A percentile compares a stretch with the other conserved stretches of the same genome.
phyloP scores from a whole-genome alignment of 345 rosid genomes.

The Brassica juncea region DNA sequence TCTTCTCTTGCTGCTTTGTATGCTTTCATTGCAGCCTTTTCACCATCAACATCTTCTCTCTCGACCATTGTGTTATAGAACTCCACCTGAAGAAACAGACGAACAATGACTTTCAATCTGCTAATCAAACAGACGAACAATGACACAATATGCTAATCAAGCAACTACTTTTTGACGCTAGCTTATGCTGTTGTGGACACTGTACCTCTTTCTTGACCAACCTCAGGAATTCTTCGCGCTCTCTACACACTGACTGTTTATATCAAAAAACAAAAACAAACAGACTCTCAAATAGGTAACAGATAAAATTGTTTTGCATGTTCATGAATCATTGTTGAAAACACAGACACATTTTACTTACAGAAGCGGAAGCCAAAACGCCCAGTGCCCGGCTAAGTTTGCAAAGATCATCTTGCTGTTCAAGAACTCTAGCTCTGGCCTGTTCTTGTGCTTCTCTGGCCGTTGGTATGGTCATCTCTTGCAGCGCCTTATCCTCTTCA shows the following conservation, averaged over 20 bases:
- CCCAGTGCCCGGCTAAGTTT: slow-evolving; percentile 85
- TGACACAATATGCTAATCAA: slow-evolving; percentile 11
- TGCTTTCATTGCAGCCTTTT: slow-evolving; percentile 74
- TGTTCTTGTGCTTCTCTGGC: slow-evolving; percentile 74
- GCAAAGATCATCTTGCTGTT: slow-evolving; percentile 77
- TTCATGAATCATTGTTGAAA: slow-evolving; percentile 1
- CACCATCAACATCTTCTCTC: slow-evolving; percentile 65
- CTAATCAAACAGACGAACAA: slow-evolving; percentile 13
- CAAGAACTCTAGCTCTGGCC: slow-evolving; percentile 70
- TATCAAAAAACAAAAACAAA: slow-evolving; percentile 29
- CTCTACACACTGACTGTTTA: slow-evolving; percentile 81
- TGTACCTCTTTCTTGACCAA: slow-evolving; percentile 91
- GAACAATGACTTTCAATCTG: not conserved
- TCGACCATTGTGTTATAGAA: slow-evolving; percentile 85
- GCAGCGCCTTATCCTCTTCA: slow-evolving; percentile 72
- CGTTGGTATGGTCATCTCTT: slow-evolving; percentile 67
- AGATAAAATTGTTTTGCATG: slow-evolving; percentile 11
- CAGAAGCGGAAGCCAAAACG: slow-evolving; percentile 91
- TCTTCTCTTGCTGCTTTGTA: slow-evolving; percentile 84
- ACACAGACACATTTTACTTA: slow-evolving; percentile 45
- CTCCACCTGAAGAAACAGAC: slow-evolving; percentile 60
- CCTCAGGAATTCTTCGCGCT: slow-evolving; percentile 85
- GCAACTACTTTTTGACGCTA: not conserved
- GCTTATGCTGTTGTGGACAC: slow-evolving; percentile 4
- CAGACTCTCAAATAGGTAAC: slow-evolving; percentile 18